Evolutionary conservation across 1,284 basidiomycete genomes (phyloP).

Genomic region (Microbotryomycetes sp.): DNA sequence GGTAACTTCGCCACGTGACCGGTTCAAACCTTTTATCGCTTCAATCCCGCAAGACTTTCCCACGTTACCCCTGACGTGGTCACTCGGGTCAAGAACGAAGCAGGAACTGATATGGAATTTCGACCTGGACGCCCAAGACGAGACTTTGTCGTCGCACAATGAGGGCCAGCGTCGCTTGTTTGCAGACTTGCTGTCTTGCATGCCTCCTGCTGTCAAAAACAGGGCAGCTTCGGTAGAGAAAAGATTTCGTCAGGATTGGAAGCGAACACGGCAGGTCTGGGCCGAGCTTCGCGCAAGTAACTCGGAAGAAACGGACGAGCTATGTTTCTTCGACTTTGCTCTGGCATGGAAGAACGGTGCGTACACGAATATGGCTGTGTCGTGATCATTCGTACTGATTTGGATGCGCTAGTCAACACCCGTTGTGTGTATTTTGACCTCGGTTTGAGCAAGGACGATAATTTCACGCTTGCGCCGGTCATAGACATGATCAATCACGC

Average conservation of each 20-base stretch:
- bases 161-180: not conserved
- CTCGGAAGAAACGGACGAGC: slow-evolving; percentile 4
- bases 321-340: slow-evolving; percentile 24
- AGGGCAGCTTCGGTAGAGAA: slow-evolving; percentile 15
- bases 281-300: not conserved
- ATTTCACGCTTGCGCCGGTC: slow-evolving; percentile 33
- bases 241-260: slow-evolving; percentile 30
- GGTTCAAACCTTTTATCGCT: slow-evolving; percentile 21
- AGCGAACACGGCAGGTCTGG: slow-evolving; percentile 7
- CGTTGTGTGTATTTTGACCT: slow-evolving; percentile 35
- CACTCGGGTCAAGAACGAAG: not conserved
- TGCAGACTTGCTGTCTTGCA: not conserved
- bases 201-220: slow-evolving; percentile 1
- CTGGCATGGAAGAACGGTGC: slow-evolving; percentile 29
- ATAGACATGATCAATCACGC: slow-evolving; percentile 36
- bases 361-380: not conserved
- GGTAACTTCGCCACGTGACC: not conserved
- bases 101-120: slow-evolving; percentile 2
- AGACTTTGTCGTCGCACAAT: not conserved
- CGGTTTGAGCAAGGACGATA: slow-evolving; percentile 24
- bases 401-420: slow-evolving; percentile 29
- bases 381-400: not conserved
- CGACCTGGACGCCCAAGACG: not conserved
- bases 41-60: slow-evolving; percentile 19
- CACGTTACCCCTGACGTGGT: slow-evolving; percentile 22